Evolutionary conservation across 2,329 filamentous ascomycete genomes (phyloP), one percentile per base, ranked within the genome.

Genomic region (Colletotrichum musicola): DNA sequence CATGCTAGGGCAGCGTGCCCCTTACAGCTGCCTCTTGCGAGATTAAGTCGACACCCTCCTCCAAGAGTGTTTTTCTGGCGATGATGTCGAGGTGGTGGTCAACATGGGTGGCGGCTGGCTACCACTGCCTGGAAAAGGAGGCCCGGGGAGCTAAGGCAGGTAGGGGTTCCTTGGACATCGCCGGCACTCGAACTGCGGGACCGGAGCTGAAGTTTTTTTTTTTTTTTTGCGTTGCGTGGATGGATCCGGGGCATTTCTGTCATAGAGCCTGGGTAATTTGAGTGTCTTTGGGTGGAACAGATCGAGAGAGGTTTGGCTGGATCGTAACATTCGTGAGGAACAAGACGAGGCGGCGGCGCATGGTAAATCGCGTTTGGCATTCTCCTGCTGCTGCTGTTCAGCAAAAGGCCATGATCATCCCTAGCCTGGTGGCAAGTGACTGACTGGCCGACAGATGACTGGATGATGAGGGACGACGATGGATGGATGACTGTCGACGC

Each of bases 11-110:
- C 54, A 20, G 30, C 44, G 49, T 40, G 38, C 64, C 62, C 63
- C 64, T 69, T 69, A 58, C 62, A 68, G 50, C 57, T 63, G 44
- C 57, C 51, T 68, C 51, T 5, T 20, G 51, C 40, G 57, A 62
- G 44, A 56, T 58, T 61, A 69, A 69, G 47, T 63, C 60, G 57
- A 68, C 70, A 67, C 64, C 64, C 62, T 61, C 55, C 51, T 42
- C n/a, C 22, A n/a, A 27, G 42, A 47, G 10, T 35, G 27, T 38
- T 51, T 49, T 22, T 51, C 44, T 51, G 42, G 27, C 40, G 30
- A 44, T 49, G 49, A 22, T 38, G 14, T 38, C 25, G n/a, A n/a
- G 10, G 12, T 40, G 59, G 30, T 49, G 46, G 6, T 13, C 30
- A 35, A 35, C 30, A 35, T 35, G 30, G 30, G 30, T 35, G 30